Evolutionary conservation across 1,139 yeast species (phyloP).

Genomic region (Saccharomycopsis crataegensis): DNA sequence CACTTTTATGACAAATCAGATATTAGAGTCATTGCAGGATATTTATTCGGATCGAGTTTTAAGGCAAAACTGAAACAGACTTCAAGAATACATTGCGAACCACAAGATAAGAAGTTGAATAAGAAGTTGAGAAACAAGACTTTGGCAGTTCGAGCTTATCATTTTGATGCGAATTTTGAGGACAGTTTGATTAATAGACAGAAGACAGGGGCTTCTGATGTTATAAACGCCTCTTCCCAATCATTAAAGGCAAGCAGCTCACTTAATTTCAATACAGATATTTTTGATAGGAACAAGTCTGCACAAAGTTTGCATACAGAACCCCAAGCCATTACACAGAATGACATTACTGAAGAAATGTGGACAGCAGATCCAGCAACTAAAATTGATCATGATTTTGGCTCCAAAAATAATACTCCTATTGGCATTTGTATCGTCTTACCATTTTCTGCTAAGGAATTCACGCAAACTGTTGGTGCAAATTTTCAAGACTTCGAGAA

Average conservation of each 20-base stretch:
- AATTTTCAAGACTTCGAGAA: slow-evolving; percentile 18
- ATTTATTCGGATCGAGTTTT: slow-evolving; percentile 17
- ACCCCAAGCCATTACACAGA: no score
- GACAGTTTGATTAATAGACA: not conserved
- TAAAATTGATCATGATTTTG: slow-evolving; percentile 18
- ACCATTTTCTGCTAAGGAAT: slow-evolving; percentile 10
- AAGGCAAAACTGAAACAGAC: slow-evolving; percentile 17
- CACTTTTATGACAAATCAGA: not conserved
- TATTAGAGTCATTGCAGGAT: slow-evolving; percentile 13
- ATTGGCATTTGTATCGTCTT: slow-evolving; percentile 18
- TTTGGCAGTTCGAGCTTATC: slow-evolving; percentile 15
- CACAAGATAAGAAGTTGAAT: slow-evolving; percentile 3
- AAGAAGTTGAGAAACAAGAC: slow-evolving; percentile 10
- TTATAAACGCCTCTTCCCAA: not conserved
- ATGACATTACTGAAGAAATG: not conserved
- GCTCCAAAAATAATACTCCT: slow-evolving; percentile 18
- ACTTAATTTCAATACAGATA: not conserved
- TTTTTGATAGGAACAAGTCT: not conserved
- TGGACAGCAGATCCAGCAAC: slow-evolving; percentile 16
- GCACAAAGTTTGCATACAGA: no score
- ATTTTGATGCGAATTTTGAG: slow-evolving; percentile 19
- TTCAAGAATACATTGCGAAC: slow-evolving; percentile 18
- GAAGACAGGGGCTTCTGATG: not conserved
- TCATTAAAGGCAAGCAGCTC: not conserved
- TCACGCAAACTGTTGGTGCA: slow-evolving; percentile 16